Percentiles rank a stretch among this genome's conserved stretches.
Evolutionary conservation across 208 protist genomes (phyloP).

Genomic region (Crithidia brevicula): DNA sequence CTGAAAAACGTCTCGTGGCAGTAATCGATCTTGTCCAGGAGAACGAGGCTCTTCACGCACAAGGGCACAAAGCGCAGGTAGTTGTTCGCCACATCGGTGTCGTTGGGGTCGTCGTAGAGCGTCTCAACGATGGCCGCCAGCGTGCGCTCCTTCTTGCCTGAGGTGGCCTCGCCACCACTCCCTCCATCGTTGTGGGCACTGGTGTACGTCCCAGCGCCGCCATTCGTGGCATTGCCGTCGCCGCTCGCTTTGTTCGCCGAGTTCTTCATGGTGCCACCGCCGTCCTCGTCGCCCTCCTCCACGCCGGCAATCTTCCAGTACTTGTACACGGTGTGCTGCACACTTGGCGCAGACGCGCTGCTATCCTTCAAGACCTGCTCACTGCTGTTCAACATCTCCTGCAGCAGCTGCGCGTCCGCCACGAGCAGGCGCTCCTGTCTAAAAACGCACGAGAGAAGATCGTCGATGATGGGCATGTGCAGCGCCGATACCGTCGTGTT

Average conservation of each 20-base stretch:
- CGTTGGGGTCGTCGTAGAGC: conserved; percentile 62
- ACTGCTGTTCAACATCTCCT: conserved; percentile 55
- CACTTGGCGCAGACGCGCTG: conserved; percentile 31
- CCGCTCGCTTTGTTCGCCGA: neutral
- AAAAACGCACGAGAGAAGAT: conserved; percentile 81
- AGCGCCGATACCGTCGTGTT: conserved; percentile 52
- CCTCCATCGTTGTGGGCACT: neutral
- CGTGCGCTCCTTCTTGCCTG: conserved; percentile 25
- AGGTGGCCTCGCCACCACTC: neutral
- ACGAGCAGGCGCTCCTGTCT: conserved; percentile 63
- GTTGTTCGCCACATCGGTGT: conserved; percentile 47
- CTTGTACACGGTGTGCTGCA: conserved; percentile 45
- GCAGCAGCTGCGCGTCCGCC: conserved; percentile 62
- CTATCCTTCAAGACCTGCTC: conserved; percentile 28
- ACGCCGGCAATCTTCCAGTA: conserved; percentile 36
- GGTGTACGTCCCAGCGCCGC: neutral
- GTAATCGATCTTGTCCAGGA: conserved; percentile 63
- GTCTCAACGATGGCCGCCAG: conserved; percentile 51
- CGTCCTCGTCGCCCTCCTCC: conserved; percentile 5
- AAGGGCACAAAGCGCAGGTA: conserved; percentile 82
- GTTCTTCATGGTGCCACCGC: neutral
- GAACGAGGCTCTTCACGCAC: conserved; percentile 67
- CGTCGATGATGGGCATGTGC: conserved; percentile 70
- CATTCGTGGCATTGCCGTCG: neutral
- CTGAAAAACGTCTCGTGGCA: conserved; percentile 83